phyloP scores from a whole-genome alignment of 2,329 filamentous ascomycete genomes.

The Pyrenochaeta sp. region DNA sequence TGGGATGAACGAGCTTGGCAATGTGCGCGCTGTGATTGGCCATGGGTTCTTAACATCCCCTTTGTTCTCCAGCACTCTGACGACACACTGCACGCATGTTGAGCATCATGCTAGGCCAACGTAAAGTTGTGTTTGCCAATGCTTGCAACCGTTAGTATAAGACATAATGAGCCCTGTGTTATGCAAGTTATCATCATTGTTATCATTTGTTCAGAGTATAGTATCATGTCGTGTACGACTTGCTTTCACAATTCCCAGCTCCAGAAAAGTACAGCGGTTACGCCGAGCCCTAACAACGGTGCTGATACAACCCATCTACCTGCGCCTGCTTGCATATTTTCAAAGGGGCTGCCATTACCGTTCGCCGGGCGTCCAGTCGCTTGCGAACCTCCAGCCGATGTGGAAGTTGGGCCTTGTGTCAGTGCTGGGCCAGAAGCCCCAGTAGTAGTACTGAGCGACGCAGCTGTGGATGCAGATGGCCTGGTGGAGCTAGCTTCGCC shows the following conservation, averaged over 20 bases:
- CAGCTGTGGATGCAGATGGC: constrained; percentile 1
- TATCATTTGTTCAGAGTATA: too few relatives aligned
- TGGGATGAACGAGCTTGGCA: neutral
- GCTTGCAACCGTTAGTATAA: neutral
- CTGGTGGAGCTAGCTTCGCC: constrained; percentile 8
- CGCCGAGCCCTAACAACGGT: constrained; percentile 10
- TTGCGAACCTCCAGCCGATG: constrained; percentile 11
- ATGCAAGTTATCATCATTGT: too few relatives aligned
- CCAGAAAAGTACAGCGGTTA: constrained; percentile 18
- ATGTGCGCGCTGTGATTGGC: neutral
- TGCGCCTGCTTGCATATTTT: constrained; percentile 35
- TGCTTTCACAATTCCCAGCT: constrained; percentile 10
- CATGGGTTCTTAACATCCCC: neutral
- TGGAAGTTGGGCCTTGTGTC: constrained; percentile 6
- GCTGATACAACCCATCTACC: constrained; percentile 13
- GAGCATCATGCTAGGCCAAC: neutral
- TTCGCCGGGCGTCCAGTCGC: constrained; percentile 16
- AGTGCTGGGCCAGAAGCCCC: constrained; percentile 10
- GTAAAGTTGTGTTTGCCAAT: too few relatives aligned
- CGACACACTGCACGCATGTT: too few relatives aligned
- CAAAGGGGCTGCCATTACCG: constrained; percentile 37
- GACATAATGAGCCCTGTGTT: too few relatives aligned
- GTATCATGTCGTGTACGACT: neutral
- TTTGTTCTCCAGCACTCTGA: neutral
- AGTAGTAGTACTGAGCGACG: constrained; percentile 15